These are phyloP conservation scores for Dendrobium officinale DNA, from an alignment of 106 monocot genomes.

Conservation along the genomic window DNA sequence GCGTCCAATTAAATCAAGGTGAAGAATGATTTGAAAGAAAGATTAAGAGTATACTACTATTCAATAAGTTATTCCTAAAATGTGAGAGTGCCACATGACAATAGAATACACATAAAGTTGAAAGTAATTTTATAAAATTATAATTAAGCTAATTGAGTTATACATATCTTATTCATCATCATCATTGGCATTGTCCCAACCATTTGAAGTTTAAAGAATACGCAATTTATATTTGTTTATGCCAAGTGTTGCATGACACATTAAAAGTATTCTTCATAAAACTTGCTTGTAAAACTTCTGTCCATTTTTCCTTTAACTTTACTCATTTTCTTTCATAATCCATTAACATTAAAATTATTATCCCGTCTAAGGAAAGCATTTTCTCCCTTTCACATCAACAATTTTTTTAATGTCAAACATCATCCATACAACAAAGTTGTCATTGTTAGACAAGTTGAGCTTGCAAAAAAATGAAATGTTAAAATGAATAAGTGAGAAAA, in stretches of 20 bases:
- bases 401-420: neutral
- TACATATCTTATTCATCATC: neutral
- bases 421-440: neutral
- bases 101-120: neutral
- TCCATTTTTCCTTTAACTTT: neutral
- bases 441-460: neutral
- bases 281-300: neutral
- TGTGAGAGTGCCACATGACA: neutral
- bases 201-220: neutral
- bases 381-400: neutral
- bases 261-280: neutral
- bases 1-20: neutral
- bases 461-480: too few relatives aligned
- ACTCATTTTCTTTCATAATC: neutral
- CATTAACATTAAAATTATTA: neutral
- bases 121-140: neutral
- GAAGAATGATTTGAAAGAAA: neutral
- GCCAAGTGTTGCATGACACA: neutral
- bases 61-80: neutral
- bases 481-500: too few relatives aligned
- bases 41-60: neutral
- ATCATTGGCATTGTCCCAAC: neutral
- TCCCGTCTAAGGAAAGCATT: neutral
- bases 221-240: neutral
- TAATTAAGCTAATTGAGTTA: neutral